Evolutionary conservation across 2,329 filamentous ascomycete species (phyloP), one percentile per base, ranked within the genome.

Genomic region (Verticillium klebahnii): DNA sequence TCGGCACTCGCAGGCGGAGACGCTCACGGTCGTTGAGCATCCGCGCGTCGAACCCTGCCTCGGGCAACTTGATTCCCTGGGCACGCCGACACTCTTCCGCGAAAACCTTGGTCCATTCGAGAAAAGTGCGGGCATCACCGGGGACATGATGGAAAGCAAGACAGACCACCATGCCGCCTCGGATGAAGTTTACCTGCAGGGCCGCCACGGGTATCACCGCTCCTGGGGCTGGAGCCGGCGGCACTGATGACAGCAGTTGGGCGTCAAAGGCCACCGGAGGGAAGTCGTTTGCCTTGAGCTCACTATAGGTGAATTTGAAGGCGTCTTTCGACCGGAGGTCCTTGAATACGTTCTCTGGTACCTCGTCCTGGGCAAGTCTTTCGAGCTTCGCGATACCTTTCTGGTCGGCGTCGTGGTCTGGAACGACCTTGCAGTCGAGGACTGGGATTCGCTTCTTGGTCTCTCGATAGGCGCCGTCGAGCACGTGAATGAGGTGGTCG

Each of bases 31-130:
- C 61, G 29, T 25, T 52, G 31, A 62, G 17, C n/a, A 60, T 52
- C 15, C 52, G 36, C n/a, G 59, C 58, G 40, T 55, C 58, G 17
- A 62, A 54, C 14, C 36, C 34, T 19, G 50, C 52, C 36, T 60
- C 58, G 25, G 58, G 19, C 23, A 62, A 29, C 15, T 54, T 31
- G 0, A 62, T 37, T 4, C 61, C 58, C 19, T 62, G 61, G 14
- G 61, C 61, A 6, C 57, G 57, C 19, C 57, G 61, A 29, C 61
- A 62, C 54, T 62, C 61, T 8, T 60, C 61, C 14, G 61, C 61
- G 50, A 58, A 57, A 23, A 60, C 39, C 32, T 52, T 62, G 31
- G 61, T 60, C 61, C 61, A 62, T 19, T 55, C 37, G 19, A 62
- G 54, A 1, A 60, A 62, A 1, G 61, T 60, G 23, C 56, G 59